Percentiles rank a stretch among this genome's conserved stretches.
Evolutionary conservation across 2,329 filamentous ascomycete species (phyloP).

Genomic region (Phialemonium atrogriseum): DNA sequence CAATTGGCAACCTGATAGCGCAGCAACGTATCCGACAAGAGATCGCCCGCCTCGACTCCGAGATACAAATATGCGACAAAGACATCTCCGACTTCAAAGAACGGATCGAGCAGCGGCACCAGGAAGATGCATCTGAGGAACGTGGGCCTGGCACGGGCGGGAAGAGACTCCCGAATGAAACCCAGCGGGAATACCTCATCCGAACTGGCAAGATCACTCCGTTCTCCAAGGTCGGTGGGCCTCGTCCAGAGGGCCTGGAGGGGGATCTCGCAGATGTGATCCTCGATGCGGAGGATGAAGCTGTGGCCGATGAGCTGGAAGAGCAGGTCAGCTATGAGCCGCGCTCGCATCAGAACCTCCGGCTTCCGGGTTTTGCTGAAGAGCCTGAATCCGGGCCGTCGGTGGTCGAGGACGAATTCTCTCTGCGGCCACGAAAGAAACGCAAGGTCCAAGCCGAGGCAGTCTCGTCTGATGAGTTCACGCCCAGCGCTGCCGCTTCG

Average conservation of each 20-base stretch:
- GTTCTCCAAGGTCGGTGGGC: slow-evolving; percentile 69
- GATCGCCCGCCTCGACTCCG: slow-evolving; percentile 55
- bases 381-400: slow-evolving; percentile 26
- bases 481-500: slow-evolving; percentile 13
- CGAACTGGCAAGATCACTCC: slow-evolving; percentile 96
- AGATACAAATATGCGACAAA: slow-evolving; percentile 55
- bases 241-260: slow-evolving; percentile 51
- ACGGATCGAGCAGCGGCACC: slow-evolving; percentile 69
- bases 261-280: slow-evolving; percentile 70
- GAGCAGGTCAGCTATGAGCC: slow-evolving; percentile 35
- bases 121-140: slow-evolving; percentile 37
- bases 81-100: slow-evolving; percentile 75
- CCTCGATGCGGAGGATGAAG: slow-evolving; percentile 73
- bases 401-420: slow-evolving; percentile 44
- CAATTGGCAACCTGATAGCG: slow-evolving; percentile 36
- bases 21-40: slow-evolving; percentile 55
- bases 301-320: slow-evolving; percentile 40
- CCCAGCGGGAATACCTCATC: slow-evolving; percentile 80
- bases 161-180: slow-evolving; percentile 67
- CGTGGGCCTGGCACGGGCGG: slow-evolving; percentile 7
- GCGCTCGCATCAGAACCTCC: slow-evolving; percentile 63
- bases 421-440: slow-evolving; percentile 50
- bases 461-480: slow-evolving; percentile 38
- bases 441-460: slow-evolving; percentile 28
- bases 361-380: slow-evolving; percentile 63